Conservation (phyloP, 1,284 basidiomycete genomes). For the Tetrapyrgos nigripes region DNA sequence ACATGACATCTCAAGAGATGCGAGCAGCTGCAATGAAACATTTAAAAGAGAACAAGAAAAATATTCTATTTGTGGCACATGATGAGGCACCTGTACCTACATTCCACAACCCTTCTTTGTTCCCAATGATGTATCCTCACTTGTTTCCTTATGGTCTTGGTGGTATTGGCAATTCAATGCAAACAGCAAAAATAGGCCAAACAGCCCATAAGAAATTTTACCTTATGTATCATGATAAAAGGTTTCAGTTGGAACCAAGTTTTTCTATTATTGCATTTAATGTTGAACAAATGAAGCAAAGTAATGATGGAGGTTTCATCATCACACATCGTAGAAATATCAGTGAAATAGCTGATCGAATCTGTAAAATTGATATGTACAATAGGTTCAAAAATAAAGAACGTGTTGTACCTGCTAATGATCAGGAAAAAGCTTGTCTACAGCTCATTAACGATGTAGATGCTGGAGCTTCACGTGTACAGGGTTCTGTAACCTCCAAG, state of each 20-base stretch:
- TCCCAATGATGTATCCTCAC: constrained; percentile 3
- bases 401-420: constrained; percentile 29
- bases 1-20: constrained; percentile 10
- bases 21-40: not conserved
- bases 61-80: constrained; percentile 2
- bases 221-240: constrained; percentile 43
- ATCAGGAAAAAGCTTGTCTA: constrained; percentile 41
- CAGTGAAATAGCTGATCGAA: too few relatives aligned
- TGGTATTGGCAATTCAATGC: not conserved
- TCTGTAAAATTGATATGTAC: too few relatives aligned
- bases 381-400: constrained; percentile 32
- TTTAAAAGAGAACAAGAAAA: not conserved
- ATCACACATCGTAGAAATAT: too few relatives aligned
- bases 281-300: constrained; percentile 34
- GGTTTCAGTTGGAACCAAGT: constrained; percentile 40
- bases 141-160: constrained; percentile 6
- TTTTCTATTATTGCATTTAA: constrained; percentile 37
- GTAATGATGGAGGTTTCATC: too few relatives aligned
- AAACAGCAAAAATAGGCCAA: constrained; percentile 27
- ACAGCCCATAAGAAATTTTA: constrained; percentile 26
- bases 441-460: constrained; percentile 40
- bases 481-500: constrained; percentile 37
- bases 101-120: constrained; percentile 4
- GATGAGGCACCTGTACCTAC: not conserved
- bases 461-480: constrained; percentile 35